Conservation (phyloP, 257 asterid genomes). For the Ilex aquifolium region DNA sequence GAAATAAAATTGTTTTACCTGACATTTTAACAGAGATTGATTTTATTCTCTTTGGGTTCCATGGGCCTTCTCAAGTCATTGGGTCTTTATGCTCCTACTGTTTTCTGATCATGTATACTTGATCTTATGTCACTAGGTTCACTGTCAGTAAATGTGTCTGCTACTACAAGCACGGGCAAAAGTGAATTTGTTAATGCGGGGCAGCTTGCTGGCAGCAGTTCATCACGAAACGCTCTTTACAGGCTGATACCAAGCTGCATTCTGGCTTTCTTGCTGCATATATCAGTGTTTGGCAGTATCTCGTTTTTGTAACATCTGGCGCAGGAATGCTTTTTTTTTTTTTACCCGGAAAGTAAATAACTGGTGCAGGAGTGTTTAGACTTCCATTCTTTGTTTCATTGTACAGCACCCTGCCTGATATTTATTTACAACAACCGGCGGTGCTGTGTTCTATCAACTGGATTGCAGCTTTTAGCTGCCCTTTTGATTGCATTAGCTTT, state of each 20-base stretch:
- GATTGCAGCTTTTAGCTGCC: neutral
- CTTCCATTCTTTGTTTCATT: neutral
- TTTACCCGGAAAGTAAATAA: slow-evolving; percentile 5
- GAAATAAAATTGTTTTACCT: too few relatives aligned
- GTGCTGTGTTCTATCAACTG: neutral
- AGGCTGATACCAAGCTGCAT: slow-evolving; percentile 15
- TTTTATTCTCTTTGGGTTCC: too few relatives aligned
- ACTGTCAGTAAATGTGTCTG: slow-evolving; percentile 63
- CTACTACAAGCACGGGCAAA: slow-evolving; percentile 44
- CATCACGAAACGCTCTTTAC: slow-evolving; percentile 18
- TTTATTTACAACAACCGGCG: neutral
- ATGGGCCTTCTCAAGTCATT: neutral
- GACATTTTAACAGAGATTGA: too few relatives aligned
- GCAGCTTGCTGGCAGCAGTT: slow-evolving; percentile 29
- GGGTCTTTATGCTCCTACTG: neutral
- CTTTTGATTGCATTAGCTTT: too few relatives aligned
- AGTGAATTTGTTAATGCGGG: slow-evolving; percentile 76
- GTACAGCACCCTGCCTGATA: neutral
- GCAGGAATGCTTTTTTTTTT: neutral
- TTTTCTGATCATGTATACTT: too few relatives aligned
- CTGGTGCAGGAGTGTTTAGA: neutral
- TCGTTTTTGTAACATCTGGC: slow-evolving; percentile 35
- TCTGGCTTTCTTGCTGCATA: slow-evolving; percentile 36
- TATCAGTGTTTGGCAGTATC: slow-evolving; percentile 27
- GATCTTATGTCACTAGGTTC: slow-evolving; percentile 41